A percentile compares a stretch with the other conserved stretches of the same genome.
Evolutionary conservation across 192 early-diverging fungal species (phyloP).

Genomic region (Irineochytrium annulatum): DNA sequence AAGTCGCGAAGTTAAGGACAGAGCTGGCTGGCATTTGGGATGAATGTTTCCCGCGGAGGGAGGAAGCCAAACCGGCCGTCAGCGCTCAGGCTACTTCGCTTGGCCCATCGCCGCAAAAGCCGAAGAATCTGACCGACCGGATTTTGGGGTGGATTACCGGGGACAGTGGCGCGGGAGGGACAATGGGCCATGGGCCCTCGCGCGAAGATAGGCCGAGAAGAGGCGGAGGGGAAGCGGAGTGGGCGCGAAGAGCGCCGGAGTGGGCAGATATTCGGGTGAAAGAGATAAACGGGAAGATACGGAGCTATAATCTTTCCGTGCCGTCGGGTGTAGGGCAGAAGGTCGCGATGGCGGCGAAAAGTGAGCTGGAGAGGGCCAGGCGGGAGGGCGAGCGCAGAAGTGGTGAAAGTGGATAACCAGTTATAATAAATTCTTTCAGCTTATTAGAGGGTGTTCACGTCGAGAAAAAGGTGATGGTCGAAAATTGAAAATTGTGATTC

Average conservation of each 20-base stretch:
- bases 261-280: neutral
- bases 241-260: neutral
- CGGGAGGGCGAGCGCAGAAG: no score
- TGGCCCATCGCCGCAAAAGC: neutral
- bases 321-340: neutral
- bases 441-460: no score
- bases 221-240: neutral
- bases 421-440: no score
- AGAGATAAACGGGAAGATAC: constrained; percentile 3
- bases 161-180: neutral
- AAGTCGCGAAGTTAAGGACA: constrained; percentile 22
- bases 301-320: neutral
- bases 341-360: neutral
- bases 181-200: neutral
- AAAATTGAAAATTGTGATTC: no score
- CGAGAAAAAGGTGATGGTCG: no score
- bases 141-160: neutral
- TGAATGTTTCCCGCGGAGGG: constrained; percentile 1
- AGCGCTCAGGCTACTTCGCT: neutral
- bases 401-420: no score
- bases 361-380: neutral
- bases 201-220: neutral
- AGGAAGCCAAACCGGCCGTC: neutral
- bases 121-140: neutral
- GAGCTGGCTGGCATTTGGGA: constrained; percentile 25